These are phyloP conservation scores for Cardamine resedifolia DNA, from an alignment of 345 rosid genomes.

Conservation along the genomic window DNA sequence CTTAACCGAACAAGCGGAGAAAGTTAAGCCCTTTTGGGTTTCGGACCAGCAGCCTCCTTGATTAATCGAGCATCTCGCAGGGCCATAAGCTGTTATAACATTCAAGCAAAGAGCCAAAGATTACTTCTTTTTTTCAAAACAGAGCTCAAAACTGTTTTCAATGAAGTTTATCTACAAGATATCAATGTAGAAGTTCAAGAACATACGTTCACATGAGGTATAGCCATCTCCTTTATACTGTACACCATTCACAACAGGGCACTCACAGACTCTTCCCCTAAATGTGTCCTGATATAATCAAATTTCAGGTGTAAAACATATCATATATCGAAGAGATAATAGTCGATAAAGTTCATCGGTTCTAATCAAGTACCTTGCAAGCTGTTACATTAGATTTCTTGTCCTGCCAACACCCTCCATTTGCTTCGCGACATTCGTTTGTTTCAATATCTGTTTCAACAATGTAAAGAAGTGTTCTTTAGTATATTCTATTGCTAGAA, in stretches of 20 bases:
- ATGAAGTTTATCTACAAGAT: background rate
- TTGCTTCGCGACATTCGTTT: conserved; percentile 73
- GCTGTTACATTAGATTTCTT: conserved; percentile 62
- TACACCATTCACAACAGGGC: conserved; percentile 81
- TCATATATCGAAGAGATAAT: background rate
- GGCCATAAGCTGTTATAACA: conserved; percentile 65
- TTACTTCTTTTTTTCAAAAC: conserved; percentile 3
- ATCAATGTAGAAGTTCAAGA: conserved; percentile 8
- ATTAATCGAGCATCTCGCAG: conserved; percentile 71
- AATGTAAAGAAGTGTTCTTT: conserved; percentile 4
- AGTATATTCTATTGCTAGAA: background rate
- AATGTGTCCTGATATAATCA: conserved; percentile 72
- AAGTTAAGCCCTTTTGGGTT: conserved; percentile 48
- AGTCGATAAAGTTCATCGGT: background rate
- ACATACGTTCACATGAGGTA: conserved; percentile 70
- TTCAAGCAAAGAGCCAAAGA: background rate
- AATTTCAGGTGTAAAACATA: background rate
- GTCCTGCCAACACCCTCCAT: conserved; percentile 96
- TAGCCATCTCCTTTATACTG: conserved; percentile 98
- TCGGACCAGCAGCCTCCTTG: conserved; percentile 99
- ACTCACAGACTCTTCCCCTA: conserved; percentile 92
- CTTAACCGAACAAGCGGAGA: conserved; percentile 90
- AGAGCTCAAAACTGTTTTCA: background rate
- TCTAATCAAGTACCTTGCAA: conserved; percentile 66
- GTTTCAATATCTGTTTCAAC: conserved; percentile 70